phyloP scores from a whole-genome alignment of 1,284 basidiomycete genomes.

The Microstroma glucosiphilum region DNA sequence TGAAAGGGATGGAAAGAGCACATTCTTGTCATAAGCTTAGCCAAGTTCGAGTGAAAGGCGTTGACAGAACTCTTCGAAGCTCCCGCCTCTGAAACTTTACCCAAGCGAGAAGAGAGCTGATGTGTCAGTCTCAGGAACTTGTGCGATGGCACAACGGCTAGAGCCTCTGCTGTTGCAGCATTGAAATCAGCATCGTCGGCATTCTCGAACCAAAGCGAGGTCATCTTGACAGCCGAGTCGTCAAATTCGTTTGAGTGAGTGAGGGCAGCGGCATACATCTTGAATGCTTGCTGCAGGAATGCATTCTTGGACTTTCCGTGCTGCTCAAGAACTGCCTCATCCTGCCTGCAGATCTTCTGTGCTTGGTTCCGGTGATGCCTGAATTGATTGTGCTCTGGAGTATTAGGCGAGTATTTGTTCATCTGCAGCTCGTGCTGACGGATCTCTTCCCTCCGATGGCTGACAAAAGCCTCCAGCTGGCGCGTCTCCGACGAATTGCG shows the following conservation, averaged over 20 bases:
- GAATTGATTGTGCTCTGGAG: not conserved
- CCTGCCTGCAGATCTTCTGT: conserved; percentile 26
- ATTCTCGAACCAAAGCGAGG: conserved; percentile 85
- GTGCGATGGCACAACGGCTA: conserved; percentile 69
- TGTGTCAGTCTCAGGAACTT: conserved; percentile 87
- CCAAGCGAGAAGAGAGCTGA: conserved; percentile 79
- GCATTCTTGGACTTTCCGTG: conserved; percentile 45
- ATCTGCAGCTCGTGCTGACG: conserved; percentile 60
- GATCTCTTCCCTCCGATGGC: conserved; percentile 62
- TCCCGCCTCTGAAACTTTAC: conserved; percentile 44
- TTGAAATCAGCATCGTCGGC: conserved; percentile 62
- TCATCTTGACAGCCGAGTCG: conserved; percentile 68
- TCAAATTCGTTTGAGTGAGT: conserved; percentile 66
- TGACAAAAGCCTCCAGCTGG: conserved; percentile 66
- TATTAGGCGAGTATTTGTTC: conserved; percentile 4
- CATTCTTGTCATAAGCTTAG: conserved; percentile 66
- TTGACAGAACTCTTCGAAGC: conserved; percentile 19
- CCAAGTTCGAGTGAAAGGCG: conserved; percentile 63
- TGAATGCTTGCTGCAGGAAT: conserved; percentile 69
- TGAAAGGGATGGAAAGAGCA: conserved; percentile 89
- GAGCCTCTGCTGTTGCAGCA: conserved; percentile 55
- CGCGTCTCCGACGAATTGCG: conserved; percentile 66
- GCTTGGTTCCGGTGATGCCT: conserved; percentile 12
- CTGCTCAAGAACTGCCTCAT: conserved; percentile 23
- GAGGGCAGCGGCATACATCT: conserved; percentile 75